A percentile compares a stretch with the other conserved stretches of the same genome.
Conservation (phyloP, 78 protist genomes). For the Chrysochromulina parva region DNA sequence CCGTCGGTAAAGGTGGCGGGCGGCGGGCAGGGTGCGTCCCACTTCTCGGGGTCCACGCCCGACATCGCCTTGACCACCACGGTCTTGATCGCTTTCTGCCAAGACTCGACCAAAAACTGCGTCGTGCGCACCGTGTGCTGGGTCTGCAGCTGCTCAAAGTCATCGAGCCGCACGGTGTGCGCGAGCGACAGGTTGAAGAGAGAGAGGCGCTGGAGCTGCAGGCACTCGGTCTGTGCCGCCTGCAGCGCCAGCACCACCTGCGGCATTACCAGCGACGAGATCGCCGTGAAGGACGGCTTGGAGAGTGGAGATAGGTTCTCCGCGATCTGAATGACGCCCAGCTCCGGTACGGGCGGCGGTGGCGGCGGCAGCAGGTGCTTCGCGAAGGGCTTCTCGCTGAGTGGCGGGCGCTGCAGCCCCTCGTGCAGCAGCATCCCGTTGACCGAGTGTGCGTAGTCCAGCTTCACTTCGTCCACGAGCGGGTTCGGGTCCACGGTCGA, state of each 20-base stretch:
- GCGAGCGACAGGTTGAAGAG: not conserved
- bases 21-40: no score
- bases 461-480: not conserved
- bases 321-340: not conserved
- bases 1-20: no score
- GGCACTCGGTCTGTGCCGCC: not conserved
- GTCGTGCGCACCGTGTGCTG: not conserved
- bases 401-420: not conserved
- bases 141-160: constrained; percentile 1
- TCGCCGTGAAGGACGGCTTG: not conserved
- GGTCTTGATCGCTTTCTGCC: not conserved
- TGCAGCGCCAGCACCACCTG: not conserved
- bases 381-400: not conserved
- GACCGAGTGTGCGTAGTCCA: not conserved
- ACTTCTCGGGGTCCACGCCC: no score
- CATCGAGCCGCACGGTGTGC: not conserved
- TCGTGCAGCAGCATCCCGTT: not conserved
- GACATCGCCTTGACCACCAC: not conserved
- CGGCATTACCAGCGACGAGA: not conserved
- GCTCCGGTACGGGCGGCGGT: not conserved
- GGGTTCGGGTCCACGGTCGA: not conserved
- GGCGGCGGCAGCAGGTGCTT: not conserved
- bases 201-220: not conserved
- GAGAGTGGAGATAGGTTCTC: no score
- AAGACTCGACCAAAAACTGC: not conserved